Evolutionary conservation across 306 rosid species (phyloP), one percentile per base, ranked within the genome.

Genomic region (Prosopis cineraria): DNA sequence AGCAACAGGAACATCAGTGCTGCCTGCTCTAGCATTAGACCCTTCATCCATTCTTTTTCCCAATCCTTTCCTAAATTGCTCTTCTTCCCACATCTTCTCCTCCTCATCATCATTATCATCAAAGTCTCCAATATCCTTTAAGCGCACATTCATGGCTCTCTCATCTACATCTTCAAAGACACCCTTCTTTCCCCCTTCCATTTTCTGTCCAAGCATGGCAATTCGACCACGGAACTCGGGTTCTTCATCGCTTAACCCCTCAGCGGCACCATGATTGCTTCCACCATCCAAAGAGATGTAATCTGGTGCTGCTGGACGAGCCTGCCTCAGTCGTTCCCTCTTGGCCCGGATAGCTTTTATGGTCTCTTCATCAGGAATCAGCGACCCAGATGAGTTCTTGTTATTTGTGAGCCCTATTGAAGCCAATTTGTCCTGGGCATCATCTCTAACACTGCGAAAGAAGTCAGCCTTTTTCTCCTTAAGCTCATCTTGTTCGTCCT

Each of bases 21-120:
- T 77, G 55, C 68, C 80, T 24, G 69, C 95, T 84, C 97, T 83
- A 67, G 74, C 70, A 78, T 90, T 39, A 67, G 72, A 27, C 52
- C 97, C 94, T 75, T 95, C 93, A 81, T 92, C 98, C 90, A 87
- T 85, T 78, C 96, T 89, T 88, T 95, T 95, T 79, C 98, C 98
- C 84, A 95, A 74, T 3, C 97, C 98, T 87, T 95, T 95, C 82
- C 97, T 85, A 74, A 95, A 84, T 88, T 95, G 98, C 81, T 91
- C 98, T 40, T 91, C 96, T 79, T 95, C 98, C 98, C 98, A 95
- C 84, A 90, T 76, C 64, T 85, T 91, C 83, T 94, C 94, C 81
- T 92, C 98, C 55, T 95, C 98, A 0, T 91, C 97, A 1, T 72
- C 82, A 25, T 22, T 22, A 53, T 80, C 90, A 2, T 65, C 82